Base-by-base conservation (phyloP, 2,329 filamentous ascomycete species). In the Pseudogymnoascus destructans region DNA sequence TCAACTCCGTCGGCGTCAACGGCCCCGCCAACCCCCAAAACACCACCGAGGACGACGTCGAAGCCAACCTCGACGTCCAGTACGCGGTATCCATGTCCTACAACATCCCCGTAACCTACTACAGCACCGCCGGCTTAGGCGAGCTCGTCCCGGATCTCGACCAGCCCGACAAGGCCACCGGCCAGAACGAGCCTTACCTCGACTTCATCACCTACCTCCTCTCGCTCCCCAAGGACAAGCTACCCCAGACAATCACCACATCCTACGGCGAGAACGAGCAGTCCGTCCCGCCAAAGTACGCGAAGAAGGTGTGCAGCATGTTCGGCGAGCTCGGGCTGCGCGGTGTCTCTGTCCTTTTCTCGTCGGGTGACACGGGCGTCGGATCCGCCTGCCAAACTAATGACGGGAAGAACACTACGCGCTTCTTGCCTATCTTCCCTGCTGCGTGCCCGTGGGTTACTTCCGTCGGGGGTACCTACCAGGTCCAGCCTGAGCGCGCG, bases 181-280 rank as follows among this genome's bases (percentile, higher is more conserved):
- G 83, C 67, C 76, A 74, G 63, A 88, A 87, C 68, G 85, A 89
- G 71, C 84, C 84, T 0, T 87, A 86, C 68, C 73, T 86, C 1
- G 75, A 75, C 11, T 86, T 79, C 73, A 72, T 86, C 6, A 74
- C 79, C 59, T 79, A 80, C 68, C 68, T 86, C 1, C 74, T 84
- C 0, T 69, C 71, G 1, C 75, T 77, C 60, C 64, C 70, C 17
- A 69, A 77, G 57, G 64, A 70, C 0, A 66, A 72, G 5, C 72
- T 87, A 1, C 84, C 85, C 0, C 77, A 81, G 52, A 78, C 82
- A 13, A 77, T 87, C 65, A 79, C 76, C 57, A 82, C 79, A 10
- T 85, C 81, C 0, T 87, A 87, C 67, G 83, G 81, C 54, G 82
- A 86, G 61, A 77, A 81, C 57, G 85, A 87, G 69, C 79, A 85